Evolutionary conservation across 441 rosid genomes (phyloP).

Genomic region (Erodium moschatum): DNA sequence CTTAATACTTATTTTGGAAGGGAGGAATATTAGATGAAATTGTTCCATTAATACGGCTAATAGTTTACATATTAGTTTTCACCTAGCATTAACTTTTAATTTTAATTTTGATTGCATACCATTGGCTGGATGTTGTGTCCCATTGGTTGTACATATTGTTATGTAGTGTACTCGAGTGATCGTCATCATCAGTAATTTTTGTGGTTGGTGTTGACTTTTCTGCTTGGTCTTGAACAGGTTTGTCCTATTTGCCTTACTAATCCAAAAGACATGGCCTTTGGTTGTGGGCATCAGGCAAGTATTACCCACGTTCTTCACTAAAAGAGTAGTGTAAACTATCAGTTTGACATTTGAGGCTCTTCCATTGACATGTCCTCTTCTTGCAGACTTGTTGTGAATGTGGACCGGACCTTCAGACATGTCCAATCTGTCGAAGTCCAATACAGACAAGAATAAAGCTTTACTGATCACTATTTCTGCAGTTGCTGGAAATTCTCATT

Average conservation of each 20-base stretch:
- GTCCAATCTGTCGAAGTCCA: constrained; percentile 57
- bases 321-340: not conserved
- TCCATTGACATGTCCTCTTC: not conserved
- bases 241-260: constrained; percentile 56
- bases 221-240: constrained; percentile 32
- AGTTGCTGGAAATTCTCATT: not conserved
- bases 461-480: constrained; percentile 25
- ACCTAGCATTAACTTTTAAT: not conserved
- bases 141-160: too few relatives aligned
- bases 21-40: too few relatives aligned
- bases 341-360: not conserved
- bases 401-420: constrained; percentile 42
- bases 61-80: too few relatives aligned
- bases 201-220: not conserved
- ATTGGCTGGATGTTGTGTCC: not conserved
- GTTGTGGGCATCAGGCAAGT: constrained; percentile 63
- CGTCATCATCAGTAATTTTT: not conserved
- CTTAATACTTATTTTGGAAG: too few relatives aligned
- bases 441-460: constrained; percentile 61
- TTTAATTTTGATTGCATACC: not conserved
- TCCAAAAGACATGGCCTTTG: constrained; percentile 56
- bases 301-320: not conserved
- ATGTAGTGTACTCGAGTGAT: too few relatives aligned
- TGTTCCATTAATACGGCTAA: too few relatives aligned
- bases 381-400: constrained; percentile 65